Evolutionary conservation across 2,329 filamentous ascomycete genomes (phyloP).

Genomic region (Beauveria australis): DNA sequence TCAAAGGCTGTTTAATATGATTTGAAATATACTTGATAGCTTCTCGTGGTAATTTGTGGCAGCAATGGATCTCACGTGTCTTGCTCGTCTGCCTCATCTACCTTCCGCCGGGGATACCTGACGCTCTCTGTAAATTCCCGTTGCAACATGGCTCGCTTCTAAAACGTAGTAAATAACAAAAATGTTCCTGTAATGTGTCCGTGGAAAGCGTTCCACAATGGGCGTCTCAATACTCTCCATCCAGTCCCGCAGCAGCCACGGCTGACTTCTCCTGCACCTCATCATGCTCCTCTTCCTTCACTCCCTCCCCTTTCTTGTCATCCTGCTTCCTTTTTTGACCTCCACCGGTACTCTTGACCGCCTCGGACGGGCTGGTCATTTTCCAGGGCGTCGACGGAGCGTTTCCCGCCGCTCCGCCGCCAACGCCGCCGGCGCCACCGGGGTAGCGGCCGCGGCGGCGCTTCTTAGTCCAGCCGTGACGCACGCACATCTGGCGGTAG

Average conservation of each 20-base stretch:
- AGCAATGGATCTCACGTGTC: too few relatives aligned
- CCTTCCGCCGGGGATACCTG: too few relatives aligned
- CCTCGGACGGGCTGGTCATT: conserved; percentile 16
- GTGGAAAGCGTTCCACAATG: too few relatives aligned
- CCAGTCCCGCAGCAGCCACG: neutral
- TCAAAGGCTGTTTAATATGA: too few relatives aligned
- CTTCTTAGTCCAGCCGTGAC: conserved; percentile 30
- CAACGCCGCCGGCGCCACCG: too few relatives aligned
- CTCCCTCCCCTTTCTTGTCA: conserved; percentile 1
- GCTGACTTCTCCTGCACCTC: conserved; percentile 13
- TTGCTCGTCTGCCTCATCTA: too few relatives aligned
- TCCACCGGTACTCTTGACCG: conserved; percentile 23
- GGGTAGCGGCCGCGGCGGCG: neutral
- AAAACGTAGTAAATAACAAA: too few relatives aligned
- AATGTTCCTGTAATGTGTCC: too few relatives aligned
- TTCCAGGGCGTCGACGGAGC: neutral
- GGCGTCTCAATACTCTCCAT: neutral
- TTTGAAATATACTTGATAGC: too few relatives aligned
- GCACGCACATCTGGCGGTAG: conserved; percentile 32
- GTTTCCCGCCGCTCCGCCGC: neutral
- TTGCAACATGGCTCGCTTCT: too few relatives aligned
- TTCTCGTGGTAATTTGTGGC: too few relatives aligned
- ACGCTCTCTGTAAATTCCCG: too few relatives aligned
- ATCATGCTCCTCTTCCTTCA: conserved; percentile 12
- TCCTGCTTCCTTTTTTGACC: conserved; percentile 18